Base-by-base conservation (phyloP, 2,329 filamentous ascomycete species). In the Chaetomium sp. region DNA sequence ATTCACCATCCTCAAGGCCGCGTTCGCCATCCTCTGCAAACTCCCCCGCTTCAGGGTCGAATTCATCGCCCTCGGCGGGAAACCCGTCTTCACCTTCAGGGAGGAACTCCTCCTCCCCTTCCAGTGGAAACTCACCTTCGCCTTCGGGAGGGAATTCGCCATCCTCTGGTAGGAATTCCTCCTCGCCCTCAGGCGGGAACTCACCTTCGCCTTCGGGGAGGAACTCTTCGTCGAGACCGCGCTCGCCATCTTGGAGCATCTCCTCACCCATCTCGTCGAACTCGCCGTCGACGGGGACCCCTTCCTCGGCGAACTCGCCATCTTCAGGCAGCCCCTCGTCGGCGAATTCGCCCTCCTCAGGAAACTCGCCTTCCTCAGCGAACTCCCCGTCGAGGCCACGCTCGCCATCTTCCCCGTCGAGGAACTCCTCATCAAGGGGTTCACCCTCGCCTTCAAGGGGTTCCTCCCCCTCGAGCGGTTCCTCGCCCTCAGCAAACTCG, bases 161-260 rank as follows among this genome's bases (percentile, higher is more conserved):
- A 10, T 29, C 59, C 6, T 62, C 59, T 13, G 59, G 59, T 3
- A 16, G 51, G 7, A 62, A 61, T 19, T 55, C 50, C 3, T 23
- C 51, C 38, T 56, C 50, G 9, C 33, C 57, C 10, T 60, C 58
- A 13, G 13, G 1, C 2, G 49, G 31, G 21, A 49, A 25, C 13
- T 63, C 60, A 6, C 50, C 63, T 19, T 61, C 61, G 13, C 31
- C 64, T 45, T 60, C 61, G n/a, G 33, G 54, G 13, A 9, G 27
- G 5, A 57, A 50, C 21, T 62, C 60, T 0, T 25, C 60, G 4
- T 57, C 54, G 23, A 58, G 47, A 19, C 55, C 53, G 12, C 53
- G 47, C 4, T 63, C 65, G 16, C 49, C 60, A n/a, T 56, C 64
- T 9, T 60, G 19, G 3, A 25, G 45, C 42, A 47, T 49, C 21